These are phyloP conservation scores for Prillingera fragicola DNA, from an alignment of 1,284 basidiomycete species.

Conservation along the genomic window DNA sequence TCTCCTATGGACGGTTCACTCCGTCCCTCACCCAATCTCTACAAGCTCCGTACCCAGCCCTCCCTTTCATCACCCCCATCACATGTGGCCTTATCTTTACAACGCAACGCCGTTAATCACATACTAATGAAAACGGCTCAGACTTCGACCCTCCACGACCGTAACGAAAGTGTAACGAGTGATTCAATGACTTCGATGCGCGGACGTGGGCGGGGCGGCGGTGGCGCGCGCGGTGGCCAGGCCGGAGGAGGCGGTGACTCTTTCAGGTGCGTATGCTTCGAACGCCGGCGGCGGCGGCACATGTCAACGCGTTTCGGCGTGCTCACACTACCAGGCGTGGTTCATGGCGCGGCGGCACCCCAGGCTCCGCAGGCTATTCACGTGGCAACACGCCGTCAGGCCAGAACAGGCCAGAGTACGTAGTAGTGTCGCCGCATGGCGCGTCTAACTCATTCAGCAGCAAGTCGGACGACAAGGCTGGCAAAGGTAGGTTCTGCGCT, in stretches of 20 bases:
- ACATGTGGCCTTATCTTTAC: too few relatives aligned
- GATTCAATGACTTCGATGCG: constrained; percentile 22
- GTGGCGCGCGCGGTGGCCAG: constrained; percentile 17
- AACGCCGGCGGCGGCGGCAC: neutral
- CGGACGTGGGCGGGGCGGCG: constrained; percentile 20
- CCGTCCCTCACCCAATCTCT: too few relatives aligned
- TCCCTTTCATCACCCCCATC: too few relatives aligned
- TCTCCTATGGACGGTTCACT: too few relatives aligned
- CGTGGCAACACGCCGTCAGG: constrained; percentile 11
- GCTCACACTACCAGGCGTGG: constrained; percentile 27
- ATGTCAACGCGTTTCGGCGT: too few relatives aligned
- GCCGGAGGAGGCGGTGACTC: constrained; percentile 6
- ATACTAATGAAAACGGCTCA: too few relatives aligned
- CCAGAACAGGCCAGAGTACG: constrained; percentile 9
- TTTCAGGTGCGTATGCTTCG: constrained; percentile 8
- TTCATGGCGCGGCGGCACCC: constrained; percentile 39
- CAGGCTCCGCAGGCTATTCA: constrained; percentile 24
- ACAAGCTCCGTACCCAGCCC: too few relatives aligned
- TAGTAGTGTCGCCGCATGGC: neutral
- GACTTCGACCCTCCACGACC: too few relatives aligned
- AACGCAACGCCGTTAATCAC: too few relatives aligned
- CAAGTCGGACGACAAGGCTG: constrained; percentile 10
- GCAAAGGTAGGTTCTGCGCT: constrained; percentile 8
- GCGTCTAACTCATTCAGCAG: neutral
- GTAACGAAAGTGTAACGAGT: too few relatives aligned